Percentiles rank a stretch among this genome's conserved stretches.
Evolutionary conservation across 768 basidiomycete genomes (phyloP).

Genomic region (Thelephora ganbajun): DNA sequence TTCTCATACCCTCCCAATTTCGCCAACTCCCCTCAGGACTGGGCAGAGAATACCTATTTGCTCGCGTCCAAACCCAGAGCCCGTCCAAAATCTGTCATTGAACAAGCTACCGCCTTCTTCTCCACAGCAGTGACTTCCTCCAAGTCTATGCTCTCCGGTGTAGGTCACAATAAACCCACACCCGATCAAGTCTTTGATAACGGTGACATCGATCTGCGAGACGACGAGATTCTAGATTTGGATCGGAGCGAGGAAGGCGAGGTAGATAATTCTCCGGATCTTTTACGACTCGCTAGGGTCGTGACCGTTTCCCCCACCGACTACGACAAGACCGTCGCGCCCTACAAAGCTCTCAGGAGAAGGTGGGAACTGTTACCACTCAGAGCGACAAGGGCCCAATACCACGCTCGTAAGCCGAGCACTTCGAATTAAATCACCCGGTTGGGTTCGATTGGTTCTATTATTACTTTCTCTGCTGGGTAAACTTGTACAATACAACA

Average conservation of each 20-base stretch:
- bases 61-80: constrained; percentile 53
- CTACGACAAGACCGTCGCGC: constrained; percentile 16
- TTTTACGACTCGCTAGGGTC: constrained; percentile 39
- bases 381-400: constrained; percentile 16
- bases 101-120: constrained; percentile 56
- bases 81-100: constrained; percentile 54
- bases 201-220: constrained; percentile 51
- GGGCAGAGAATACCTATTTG: constrained; percentile 48
- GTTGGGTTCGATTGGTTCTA: too few species aligned
- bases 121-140: constrained; percentile 35
- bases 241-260: constrained; percentile 70
- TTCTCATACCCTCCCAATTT: constrained; percentile 41
- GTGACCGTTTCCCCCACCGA: constrained; percentile 32
- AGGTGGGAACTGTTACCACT: constrained; percentile 36
- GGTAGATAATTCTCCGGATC: constrained; percentile 57
- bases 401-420: too few species aligned
- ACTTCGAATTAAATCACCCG: too few species aligned
- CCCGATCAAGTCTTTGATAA: constrained; percentile 57
- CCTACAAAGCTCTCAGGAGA: constrained; percentile 25
- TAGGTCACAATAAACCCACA: constrained; percentile 23
- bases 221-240: constrained; percentile 68
- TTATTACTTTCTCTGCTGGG: too few species aligned
- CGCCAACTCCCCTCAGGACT: constrained; percentile 23
- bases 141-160: constrained; percentile 6
- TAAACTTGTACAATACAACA: too few species aligned